Conservation (phyloP, 257 asterid species). For the Capsicum baccatum region DNA sequence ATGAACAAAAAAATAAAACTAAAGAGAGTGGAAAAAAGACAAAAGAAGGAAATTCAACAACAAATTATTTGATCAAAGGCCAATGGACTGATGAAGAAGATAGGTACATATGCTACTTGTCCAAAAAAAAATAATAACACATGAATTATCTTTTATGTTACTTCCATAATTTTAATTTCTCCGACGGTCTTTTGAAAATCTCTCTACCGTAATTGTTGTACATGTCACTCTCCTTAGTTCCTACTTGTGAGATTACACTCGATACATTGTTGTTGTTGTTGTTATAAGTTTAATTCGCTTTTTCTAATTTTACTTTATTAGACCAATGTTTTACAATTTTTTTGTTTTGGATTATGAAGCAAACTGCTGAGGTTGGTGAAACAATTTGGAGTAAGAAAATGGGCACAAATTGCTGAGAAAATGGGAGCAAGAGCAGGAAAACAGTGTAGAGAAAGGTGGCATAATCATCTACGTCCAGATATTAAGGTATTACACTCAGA, state of each 20-base stretch:
- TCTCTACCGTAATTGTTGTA: too few species aligned
- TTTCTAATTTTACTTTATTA: neutral
- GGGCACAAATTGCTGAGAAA: slow-evolving; percentile 73
- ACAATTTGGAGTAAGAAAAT: slow-evolving; percentile 66
- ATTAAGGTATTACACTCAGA: slow-evolving; percentile 49
- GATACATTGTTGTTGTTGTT: neutral
- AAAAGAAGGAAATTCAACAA: slow-evolving; percentile 31
- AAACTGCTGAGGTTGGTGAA: slow-evolving; percentile 62
- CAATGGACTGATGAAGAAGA: slow-evolving; percentile 81
- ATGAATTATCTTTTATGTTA: too few species aligned
- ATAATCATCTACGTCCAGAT: slow-evolving; percentile 77
- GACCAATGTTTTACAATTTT: neutral
- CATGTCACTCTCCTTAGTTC: too few species aligned
- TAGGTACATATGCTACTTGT: slow-evolving; percentile 39
- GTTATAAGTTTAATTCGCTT: too few species aligned
- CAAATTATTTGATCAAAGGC: slow-evolving; percentile 55
- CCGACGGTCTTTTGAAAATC: too few species aligned
- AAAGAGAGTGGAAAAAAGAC: slow-evolving; percentile 29
- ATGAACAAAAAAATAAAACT: neutral
- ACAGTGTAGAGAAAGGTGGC: slow-evolving; percentile 93
- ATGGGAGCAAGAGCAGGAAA: slow-evolving; percentile 73
- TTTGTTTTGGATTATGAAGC: slow-evolving; percentile 37
- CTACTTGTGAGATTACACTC: neutral
- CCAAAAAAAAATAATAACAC: too few species aligned
- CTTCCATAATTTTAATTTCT: too few species aligned